These are phyloP conservation scores for Vitellaria paradoxa DNA, from an alignment of 179 eudicot species.

Conservation along the genomic window DNA sequence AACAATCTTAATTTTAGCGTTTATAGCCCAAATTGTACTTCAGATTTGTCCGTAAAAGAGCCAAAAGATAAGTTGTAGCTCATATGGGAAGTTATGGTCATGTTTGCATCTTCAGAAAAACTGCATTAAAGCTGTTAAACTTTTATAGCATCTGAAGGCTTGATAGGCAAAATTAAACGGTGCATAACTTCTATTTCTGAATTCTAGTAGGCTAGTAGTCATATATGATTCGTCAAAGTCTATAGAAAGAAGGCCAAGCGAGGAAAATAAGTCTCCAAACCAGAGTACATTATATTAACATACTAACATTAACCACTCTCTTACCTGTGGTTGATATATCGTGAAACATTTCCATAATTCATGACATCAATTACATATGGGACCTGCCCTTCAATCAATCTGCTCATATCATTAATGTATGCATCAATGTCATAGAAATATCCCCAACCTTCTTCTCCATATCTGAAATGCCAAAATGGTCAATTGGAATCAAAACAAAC, in stretches of 20 bases:
- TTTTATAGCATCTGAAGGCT: neutral
- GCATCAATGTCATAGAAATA: slow-evolving; percentile 63
- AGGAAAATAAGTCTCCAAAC: slow-evolving; percentile 3
- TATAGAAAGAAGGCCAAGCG: neutral
- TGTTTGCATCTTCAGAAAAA: neutral
- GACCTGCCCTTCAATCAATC: slow-evolving; percentile 49
- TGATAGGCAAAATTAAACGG: neutral
- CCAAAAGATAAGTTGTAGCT: neutral
- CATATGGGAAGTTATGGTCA: neutral
- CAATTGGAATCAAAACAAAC: neutral
- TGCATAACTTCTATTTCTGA: neutral
- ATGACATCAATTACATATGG: slow-evolving; percentile 69
- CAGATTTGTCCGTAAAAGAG: neutral
- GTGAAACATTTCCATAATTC: slow-evolving; percentile 82
- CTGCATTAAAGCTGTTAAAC: neutral
- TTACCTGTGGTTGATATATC: slow-evolving; percentile 95
- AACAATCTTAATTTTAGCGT: neutral
- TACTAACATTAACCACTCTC: slow-evolving; percentile 9
- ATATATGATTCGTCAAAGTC: slow-evolving; percentile 3
- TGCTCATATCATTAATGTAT: slow-evolving; percentile 44
- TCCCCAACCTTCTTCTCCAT: slow-evolving; percentile 46
- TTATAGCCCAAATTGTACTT: slow-evolving; percentile 1
- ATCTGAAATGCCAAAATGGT: slow-evolving; percentile 36
- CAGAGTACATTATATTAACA: neutral
- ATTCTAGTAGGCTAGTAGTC: neutral